These are phyloP conservation scores for Arabis hirsuta DNA, from an alignment of 345 rosid genomes.

Conservation along the genomic window DNA sequence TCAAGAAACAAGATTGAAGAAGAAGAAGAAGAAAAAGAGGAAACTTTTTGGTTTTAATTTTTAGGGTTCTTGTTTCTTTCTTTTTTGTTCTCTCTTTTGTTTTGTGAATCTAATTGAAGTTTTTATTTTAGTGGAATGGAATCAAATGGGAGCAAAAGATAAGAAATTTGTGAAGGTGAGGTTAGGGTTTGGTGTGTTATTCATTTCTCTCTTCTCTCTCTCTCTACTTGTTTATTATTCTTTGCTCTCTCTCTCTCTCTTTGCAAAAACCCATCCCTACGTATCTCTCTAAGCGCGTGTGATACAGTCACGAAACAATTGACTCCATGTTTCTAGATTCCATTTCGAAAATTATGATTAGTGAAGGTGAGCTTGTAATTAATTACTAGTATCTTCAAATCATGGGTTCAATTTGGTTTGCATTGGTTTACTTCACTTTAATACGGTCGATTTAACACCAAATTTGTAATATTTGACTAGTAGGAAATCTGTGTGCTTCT, in stretches of 20 bases:
- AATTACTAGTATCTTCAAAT: too few species aligned
- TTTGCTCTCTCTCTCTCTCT: neutral
- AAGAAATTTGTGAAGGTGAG: constrained; percentile 42
- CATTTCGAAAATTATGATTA: too few species aligned
- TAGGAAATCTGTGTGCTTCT: constrained; percentile 4
- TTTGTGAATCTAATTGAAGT: constrained; percentile 27
- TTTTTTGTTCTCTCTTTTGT: constrained; percentile 10
- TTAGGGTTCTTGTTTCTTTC: constrained; percentile 8
- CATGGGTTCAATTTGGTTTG: neutral
- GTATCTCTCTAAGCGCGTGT: constrained; percentile 38
- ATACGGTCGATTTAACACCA: neutral
- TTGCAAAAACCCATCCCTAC: neutral
- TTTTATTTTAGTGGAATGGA: constrained; percentile 14
- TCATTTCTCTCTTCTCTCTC: constrained; percentile 40
- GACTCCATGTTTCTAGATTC: too few species aligned
- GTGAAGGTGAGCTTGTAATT: too few species aligned
- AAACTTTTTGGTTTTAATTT: constrained; percentile 9
- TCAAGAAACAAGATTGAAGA: constrained; percentile 32
- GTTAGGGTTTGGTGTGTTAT: constrained; percentile 58
- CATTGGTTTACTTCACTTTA: neutral
- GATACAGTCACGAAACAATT: neutral
- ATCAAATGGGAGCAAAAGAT: constrained; percentile 39
- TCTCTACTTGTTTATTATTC: constrained; percentile 23
- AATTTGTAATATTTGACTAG: neutral
- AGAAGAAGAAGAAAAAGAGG: constrained; percentile 20